A percentile compares a stretch with the other conserved stretches of the same genome.
Conservation (phyloP, 2,329 filamentous ascomycete genomes). For the Penicillium psychrosexuale region DNA sequence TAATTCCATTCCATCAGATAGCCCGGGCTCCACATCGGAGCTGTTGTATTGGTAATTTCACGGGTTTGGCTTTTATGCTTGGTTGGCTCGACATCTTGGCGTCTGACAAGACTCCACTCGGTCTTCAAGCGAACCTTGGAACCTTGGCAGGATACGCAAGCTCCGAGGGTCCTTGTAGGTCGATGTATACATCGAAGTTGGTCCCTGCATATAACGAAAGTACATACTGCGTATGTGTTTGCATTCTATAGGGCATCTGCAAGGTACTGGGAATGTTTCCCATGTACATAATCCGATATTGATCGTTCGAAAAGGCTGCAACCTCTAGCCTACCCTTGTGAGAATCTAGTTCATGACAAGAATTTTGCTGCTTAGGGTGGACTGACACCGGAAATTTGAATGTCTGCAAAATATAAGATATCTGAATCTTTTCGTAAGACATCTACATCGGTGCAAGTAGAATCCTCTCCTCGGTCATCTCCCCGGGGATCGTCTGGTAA, state of each 20-base stretch:
- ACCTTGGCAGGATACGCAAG: constrained; percentile 1
- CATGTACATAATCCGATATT: neutral
- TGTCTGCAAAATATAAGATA: neutral
- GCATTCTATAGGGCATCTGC: neutral
- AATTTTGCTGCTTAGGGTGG: neutral
- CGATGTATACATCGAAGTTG: neutral
- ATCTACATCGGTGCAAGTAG: neutral
- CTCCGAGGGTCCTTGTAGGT: neutral
- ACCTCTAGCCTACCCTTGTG: neutral
- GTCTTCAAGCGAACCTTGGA: constrained; percentile 7
- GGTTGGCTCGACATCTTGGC: constrained; percentile 2
- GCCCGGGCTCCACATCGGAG: constrained; percentile 4
- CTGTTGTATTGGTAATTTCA: constrained; percentile 5
- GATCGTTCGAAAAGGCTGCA: neutral
- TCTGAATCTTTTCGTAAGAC: neutral
- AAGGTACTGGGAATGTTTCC: neutral
- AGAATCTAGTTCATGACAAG: neutral
- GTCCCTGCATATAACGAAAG: neutral
- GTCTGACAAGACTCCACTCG: neutral
- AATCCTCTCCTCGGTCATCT: neutral
- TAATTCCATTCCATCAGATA: constrained; percentile 13
- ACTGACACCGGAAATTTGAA: neutral
- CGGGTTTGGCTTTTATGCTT: constrained; percentile 3
- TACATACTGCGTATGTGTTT: neutral
- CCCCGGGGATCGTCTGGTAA: neutral